Base-by-base conservation (phyloP, 306 rosid species). In the Trifolium subterraneum region DNA sequence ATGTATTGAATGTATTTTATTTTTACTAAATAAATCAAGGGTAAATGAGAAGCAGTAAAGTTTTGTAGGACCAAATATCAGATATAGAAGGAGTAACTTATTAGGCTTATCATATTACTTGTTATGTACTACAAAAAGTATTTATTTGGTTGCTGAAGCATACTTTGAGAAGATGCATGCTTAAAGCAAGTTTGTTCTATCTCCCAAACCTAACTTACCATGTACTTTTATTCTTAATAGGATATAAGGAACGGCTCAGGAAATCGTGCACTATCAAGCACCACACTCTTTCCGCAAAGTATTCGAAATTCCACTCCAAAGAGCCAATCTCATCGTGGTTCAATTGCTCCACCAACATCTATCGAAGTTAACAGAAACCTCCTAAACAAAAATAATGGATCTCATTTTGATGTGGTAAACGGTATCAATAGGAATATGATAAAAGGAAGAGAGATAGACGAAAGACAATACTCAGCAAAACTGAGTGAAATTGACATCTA, bases 231-330 rank as follows among this genome's bases (percentile, higher is more conserved):
- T 33, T 4, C 73, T 73, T 41, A 82, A 83, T 67, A 94, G 99
- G 99, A 94, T 76, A 94, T 94, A 84, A 90, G 87, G 86, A 92
- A 80, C 66, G 74, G 95, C 73, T 74, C 90, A 6, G 97, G 93
- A 70, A 92, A 83, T 52, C 96, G 99, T 18, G 81, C 92, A 48
- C 86, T 92, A 56, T 86, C 99, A 22, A 89, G 86, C 81, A 87
- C 93, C 59, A 88, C 97, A 47, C 89, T 90, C 44, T 94, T 91
- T 71, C 99, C 99, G 45, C 99, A 94, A 70, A 94, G 97, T 82
- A 79, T 94, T 41, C 82, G 96, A 73, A 73, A 82, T 18, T 84
- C 91, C 75, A 63, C 84, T 52, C 76, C 90, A 18, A 92, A 84
- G 85, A 70, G 73, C 67, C 97, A 90, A 48, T 79, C 92, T 59